Percentiles rank a stretch among this genome's conserved stretches.
Conservation (phyloP, 306 rosid species). For the Echinosophora koreensis region DNA sequence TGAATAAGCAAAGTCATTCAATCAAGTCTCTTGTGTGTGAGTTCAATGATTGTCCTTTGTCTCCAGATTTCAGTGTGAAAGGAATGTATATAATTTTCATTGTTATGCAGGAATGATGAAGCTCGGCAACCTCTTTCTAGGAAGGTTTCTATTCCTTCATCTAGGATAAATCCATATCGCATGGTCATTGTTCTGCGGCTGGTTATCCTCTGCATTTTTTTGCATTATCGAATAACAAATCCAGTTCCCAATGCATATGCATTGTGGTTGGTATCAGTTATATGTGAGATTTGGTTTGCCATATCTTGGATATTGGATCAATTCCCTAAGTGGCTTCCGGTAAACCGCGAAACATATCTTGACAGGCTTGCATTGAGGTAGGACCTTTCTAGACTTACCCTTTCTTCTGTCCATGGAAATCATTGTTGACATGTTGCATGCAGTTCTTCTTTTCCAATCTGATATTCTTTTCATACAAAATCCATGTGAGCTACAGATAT, state of each 20-base stretch:
- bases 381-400: conserved; percentile 6
- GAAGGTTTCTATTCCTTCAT: conserved; percentile 94
- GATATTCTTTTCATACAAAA: conserved; percentile 40
- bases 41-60: not conserved
- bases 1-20: not conserved
- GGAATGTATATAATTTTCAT: not conserved
- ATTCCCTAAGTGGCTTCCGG: conserved; percentile 97
- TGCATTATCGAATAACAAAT: conserved; percentile 94
- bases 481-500: conserved; percentile 66
- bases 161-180: conserved; percentile 90
- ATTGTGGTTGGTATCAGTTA: conserved; percentile 90
- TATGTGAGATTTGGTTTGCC: conserved; percentile 99
- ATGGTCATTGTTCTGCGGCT: conserved; percentile 95
- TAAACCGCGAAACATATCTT: conserved; percentile 96
- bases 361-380: conserved; percentile 93
- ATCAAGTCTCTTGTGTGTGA: conserved; percentile 3
- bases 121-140: conserved; percentile 96
- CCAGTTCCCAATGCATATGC: conserved; percentile 92
- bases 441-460: conserved; percentile 26
- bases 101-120: conserved; percentile 82
- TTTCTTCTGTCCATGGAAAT: not conserved
- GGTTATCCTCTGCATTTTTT: conserved; percentile 75
- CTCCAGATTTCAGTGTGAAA: not conserved
- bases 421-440: not conserved
- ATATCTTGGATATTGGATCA: conserved; percentile 98